Base-by-base conservation (phyloP, 2,329 filamentous ascomycete genomes). In the Cytospora schulzeri region DNA sequence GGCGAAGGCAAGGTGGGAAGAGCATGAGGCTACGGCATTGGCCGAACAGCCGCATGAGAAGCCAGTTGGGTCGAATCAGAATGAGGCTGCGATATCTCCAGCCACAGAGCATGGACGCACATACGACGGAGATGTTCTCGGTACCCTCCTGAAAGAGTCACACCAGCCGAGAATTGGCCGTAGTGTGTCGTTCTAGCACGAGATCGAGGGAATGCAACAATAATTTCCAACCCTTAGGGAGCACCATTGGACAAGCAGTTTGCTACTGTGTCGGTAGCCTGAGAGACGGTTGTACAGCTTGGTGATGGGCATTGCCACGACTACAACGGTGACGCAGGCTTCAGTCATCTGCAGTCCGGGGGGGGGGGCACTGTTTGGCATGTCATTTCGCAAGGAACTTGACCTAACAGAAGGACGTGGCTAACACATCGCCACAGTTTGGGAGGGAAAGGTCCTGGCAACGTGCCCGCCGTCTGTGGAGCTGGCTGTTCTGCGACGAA, bases 181-280 rank as follows among this genome's bases (percentile, higher is more conserved):
- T 35, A 29, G 14, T 15, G 28, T 31, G n/a, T 48, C 35, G 19
- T 59, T 63, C 24, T 60, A 55, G 50, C 14, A 59, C 26, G 45
- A 35, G 28, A 48, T 50, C 33, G 51, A 50, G 41, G 19, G 6
- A 54, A 64, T 45, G 19, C 50, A 53, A 50, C n/a, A n/a, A 8
- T 33, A 33, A 8, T 29, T 29, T 17, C 28, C 29, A 60, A 29
- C 15, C 28, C 3, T 12, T 22, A 48, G 14, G 41, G 24, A 29
- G n/a, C 38, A 19, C 51, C 54, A 6, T 35, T 60, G 26, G 15
- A 8, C 28, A 17, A 19, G 35, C 7, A 57, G 22, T 50, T 63
- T 53, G 62, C 56, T 55, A 19, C 19, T 60, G 35, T 35, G 11
- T 54, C 11, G 17, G 17, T 59, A n/a, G 26, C 28, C 17, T 29